Evolutionary conservation across 257 asterid species (phyloP).

Genomic region (Paulownia fortunei): DNA sequence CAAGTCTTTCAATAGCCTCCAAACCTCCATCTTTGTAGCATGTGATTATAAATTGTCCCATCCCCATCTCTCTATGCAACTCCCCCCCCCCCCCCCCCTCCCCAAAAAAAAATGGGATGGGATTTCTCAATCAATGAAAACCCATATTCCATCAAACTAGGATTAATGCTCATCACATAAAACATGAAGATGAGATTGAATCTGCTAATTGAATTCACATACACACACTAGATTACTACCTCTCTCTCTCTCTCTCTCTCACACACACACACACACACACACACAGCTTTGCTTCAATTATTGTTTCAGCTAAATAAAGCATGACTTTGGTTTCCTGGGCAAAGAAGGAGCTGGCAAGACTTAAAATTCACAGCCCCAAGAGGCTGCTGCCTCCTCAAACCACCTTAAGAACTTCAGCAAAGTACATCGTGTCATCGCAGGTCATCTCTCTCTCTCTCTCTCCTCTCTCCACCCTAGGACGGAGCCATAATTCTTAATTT

Average conservation of each 20-base stretch:
- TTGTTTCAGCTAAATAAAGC: background rate
- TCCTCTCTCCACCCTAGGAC: constrained; percentile 14
- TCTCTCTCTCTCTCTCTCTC: constrained; percentile 20
- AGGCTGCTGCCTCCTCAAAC: constrained; percentile 34
- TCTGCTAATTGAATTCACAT: background rate
- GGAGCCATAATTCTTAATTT: background rate
- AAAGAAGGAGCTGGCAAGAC: constrained; percentile 42
- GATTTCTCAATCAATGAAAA: constrained; percentile 33
- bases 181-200: background rate
- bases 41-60: constrained; percentile 27
- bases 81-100: too few relatives aligned
- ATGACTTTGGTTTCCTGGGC: constrained; percentile 46
- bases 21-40: constrained; percentile 16
- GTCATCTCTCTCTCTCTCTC: constrained; percentile 29
- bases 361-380: constrained; percentile 35
- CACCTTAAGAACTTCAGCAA: constrained; percentile 1
- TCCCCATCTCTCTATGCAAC: constrained; percentile 4
- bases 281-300: background rate
- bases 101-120: constrained; percentile 19
- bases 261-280: too few relatives aligned
- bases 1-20: constrained; percentile 2
- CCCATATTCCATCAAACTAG: constrained; percentile 16
- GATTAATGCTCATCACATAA: background rate
- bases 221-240: background rate
- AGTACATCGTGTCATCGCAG: constrained; percentile 17